phyloP scores from a whole-genome alignment of 2,329 filamentous ascomycete species.

The Neofusicoccum umdonicola region DNA sequence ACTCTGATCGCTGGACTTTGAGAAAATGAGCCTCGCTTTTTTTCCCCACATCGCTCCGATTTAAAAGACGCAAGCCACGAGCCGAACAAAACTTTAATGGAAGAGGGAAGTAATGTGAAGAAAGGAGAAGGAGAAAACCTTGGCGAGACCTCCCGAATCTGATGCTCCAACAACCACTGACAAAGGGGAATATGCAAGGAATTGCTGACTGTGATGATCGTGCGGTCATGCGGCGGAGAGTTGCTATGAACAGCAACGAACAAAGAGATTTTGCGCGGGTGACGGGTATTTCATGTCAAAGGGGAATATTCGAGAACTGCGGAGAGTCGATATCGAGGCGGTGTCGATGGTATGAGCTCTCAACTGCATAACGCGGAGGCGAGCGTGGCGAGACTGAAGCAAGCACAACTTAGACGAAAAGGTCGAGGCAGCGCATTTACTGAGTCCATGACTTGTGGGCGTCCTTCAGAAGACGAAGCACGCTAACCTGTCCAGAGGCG shows the following conservation, averaged over 20 bases:
- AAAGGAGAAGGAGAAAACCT: neutral
- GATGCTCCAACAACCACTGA: conserved; percentile 11
- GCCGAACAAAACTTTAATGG: neutral
- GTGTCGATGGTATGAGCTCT: neutral
- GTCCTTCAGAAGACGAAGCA: conserved; percentile 24
- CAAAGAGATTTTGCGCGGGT: conserved; percentile 1
- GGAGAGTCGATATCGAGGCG: neutral
- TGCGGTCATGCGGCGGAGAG: conserved; percentile 12
- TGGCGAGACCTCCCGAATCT: neutral
- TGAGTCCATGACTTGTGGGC: conserved; percentile 9
- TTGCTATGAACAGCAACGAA: neutral
- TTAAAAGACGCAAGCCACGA: conserved; percentile 3
- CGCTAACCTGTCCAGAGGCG: conserved; percentile 31
- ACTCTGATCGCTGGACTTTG: neutral
- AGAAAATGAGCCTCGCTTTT: conserved; percentile 12
- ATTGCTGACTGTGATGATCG: conserved; percentile 10
- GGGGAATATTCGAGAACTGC: neutral
- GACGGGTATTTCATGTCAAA: conserved; percentile 13
- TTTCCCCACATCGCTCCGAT: neutral
- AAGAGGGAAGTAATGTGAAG: neutral
- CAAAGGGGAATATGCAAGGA: conserved; percentile 17
- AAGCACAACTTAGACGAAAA: neutral
- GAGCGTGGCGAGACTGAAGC: neutral
- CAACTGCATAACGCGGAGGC: neutral
- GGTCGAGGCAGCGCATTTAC: neutral